phyloP scores from a whole-genome alignment of 202 grass and related monocot species.

The Panicum hallii region DNA sequence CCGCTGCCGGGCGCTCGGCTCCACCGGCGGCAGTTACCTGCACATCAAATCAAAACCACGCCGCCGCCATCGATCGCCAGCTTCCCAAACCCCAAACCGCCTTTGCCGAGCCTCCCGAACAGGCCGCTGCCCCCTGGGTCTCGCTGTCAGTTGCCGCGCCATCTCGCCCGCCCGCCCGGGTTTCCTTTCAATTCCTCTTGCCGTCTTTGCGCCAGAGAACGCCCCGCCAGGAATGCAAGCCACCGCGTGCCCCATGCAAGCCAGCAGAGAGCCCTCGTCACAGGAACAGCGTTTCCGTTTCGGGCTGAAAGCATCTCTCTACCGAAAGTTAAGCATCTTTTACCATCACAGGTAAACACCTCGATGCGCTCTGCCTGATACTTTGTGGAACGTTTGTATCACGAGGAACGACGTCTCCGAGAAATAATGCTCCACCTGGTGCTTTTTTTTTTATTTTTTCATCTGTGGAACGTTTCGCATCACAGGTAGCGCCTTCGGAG shows the following conservation, averaged over 20 bases:
- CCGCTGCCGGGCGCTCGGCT: neutral
- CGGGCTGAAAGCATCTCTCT: neutral
- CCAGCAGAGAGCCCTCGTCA: too few relatives aligned
- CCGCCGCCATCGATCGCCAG: neutral
- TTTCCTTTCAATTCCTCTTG: neutral
- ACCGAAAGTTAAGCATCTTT: neutral
- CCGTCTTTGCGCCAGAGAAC: neutral
- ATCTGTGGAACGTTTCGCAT: too few relatives aligned
- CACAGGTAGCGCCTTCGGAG: too few relatives aligned
- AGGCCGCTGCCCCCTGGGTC: neutral
- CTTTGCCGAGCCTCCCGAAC: neutral
- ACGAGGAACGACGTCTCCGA: neutral
- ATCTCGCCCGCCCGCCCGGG: neutral
- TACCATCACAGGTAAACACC: too few relatives aligned
- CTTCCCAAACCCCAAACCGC: neutral
- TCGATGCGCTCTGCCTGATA: too few relatives aligned
- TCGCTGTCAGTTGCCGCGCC: neutral
- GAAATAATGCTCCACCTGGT: neutral
- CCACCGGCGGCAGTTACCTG: neutral
- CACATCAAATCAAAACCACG: neutral
- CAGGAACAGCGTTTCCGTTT: neutral
- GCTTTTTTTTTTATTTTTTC: too few relatives aligned
- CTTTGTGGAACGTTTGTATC: neutral
- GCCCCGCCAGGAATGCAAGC: neutral
- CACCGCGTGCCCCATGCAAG: too few relatives aligned